A percentile compares a stretch with the other conserved stretches of the same genome.
Evolutionary conservation across 768 basidiomycete species (phyloP).

Genomic region (Neoboletus magnificus): DNA sequence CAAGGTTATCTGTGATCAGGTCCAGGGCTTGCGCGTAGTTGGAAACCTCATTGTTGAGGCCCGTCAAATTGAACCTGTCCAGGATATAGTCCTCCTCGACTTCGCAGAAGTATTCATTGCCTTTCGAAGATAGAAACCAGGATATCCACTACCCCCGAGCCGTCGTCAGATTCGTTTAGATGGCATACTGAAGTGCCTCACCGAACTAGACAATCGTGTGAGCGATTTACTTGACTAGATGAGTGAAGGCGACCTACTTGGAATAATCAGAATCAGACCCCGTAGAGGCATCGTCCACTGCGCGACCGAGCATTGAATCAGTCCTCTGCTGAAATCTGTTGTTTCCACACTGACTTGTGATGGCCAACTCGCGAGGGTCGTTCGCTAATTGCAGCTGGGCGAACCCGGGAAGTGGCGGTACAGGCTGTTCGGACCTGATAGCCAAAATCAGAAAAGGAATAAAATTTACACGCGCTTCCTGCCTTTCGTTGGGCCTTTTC

Average conservation of each 20-base stretch:
- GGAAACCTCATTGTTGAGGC: constrained; percentile 92
- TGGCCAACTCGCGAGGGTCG: constrained; percentile 6
- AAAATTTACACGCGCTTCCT: constrained; percentile 1
- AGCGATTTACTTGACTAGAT: constrained; percentile 4
- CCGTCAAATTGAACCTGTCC: constrained; percentile 97
- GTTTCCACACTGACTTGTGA: constrained; percentile 25
- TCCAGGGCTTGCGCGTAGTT: constrained; percentile 94
- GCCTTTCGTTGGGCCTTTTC: too few relatives aligned
- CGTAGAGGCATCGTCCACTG: constrained; percentile 85
- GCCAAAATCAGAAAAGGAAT: constrained; percentile 9
- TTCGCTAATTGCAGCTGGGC: not conserved
- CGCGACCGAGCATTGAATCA: constrained; percentile 35
- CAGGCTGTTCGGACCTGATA: not conserved
- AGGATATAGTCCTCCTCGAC: constrained; percentile 99
- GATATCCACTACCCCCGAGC: constrained; percentile 79
- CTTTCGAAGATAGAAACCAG: constrained; percentile 95
- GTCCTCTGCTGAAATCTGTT: constrained; percentile 15
- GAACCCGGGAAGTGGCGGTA: constrained; percentile 21
- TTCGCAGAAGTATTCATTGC: constrained; percentile 99
- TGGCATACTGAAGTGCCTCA: constrained; percentile 19
- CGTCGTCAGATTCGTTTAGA: constrained; percentile 15
- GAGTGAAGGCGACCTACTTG: constrained; percentile 54
- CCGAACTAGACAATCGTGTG: constrained; percentile 24
- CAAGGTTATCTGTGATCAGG: constrained; percentile 92
- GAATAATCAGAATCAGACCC: constrained; percentile 96